Percentiles rank a stretch among this genome's conserved stretches.
Conservation (phyloP, 257 asterid genomes). For the Capsicum baccatum region DNA sequence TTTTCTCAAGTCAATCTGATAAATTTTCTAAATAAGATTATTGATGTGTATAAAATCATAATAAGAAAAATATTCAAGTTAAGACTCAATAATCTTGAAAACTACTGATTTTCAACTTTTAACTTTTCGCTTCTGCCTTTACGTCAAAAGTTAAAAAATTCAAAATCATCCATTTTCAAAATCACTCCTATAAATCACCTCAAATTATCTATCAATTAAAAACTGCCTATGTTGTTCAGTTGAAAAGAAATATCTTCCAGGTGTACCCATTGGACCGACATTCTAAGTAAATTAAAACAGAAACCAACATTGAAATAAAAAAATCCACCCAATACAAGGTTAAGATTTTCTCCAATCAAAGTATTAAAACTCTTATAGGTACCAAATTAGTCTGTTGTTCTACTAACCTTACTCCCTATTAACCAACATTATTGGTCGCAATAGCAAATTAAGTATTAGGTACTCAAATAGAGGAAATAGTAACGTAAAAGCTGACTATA, state of each 20-base stretch:
- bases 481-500: neutral
- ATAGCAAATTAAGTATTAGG: neutral
- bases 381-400: neutral
- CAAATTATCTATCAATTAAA: neutral
- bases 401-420: neutral
- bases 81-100: too few relatives aligned
- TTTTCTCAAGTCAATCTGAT: too few relatives aligned
- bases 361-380: neutral
- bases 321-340: neutral
- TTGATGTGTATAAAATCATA: too few relatives aligned
- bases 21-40: too few relatives aligned
- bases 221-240: neutral
- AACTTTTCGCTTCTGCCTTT: too few relatives aligned
- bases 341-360: conserved; percentile 1
- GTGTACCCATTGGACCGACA: neutral
- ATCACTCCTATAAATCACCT: neutral
- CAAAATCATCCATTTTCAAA: neutral
- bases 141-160: too few relatives aligned
- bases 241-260: neutral
- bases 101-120: too few relatives aligned
- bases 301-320: neutral
- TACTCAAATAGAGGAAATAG: neutral
- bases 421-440: conserved; percentile 20
- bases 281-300: neutral
- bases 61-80: too few relatives aligned